These are phyloP conservation scores for Talaromyces adpressus DNA, from an alignment of 495 filamentous ascomycete genomes.

Conservation along the genomic window DNA sequence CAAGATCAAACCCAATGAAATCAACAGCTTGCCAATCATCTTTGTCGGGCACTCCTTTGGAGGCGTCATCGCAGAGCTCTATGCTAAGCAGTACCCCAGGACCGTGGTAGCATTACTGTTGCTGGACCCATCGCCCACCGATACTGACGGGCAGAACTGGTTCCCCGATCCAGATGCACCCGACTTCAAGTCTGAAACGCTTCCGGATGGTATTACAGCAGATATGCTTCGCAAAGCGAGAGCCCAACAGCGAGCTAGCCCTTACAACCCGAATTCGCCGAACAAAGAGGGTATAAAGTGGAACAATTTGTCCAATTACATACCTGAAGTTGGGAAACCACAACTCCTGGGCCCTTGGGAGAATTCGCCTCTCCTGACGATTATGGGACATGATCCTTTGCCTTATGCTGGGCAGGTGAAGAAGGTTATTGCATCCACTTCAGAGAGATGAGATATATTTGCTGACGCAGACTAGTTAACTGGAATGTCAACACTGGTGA, in stretches of 20 bases:
- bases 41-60: not conserved
- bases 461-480: not conserved
- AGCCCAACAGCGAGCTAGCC: not conserved
- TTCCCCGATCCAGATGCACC: not conserved
- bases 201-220: not conserved
- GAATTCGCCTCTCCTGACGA: not conserved
- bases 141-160: not conserved
- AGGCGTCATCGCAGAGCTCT: not conserved
- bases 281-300: not conserved
- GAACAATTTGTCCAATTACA: not conserved
- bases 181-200: not conserved
- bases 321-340: not conserved
- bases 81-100: not conserved
- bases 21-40: not conserved
- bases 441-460: not conserved
- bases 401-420: not conserved
- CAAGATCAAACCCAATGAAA: not conserved
- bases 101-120: not conserved
- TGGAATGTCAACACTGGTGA: not conserved
- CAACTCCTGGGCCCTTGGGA: not conserved
- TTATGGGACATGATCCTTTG: not conserved
- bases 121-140: not conserved
- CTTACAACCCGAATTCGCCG: not conserved
- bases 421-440: not conserved
- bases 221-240: not conserved